Conservation (phyloP, 495 filamentous ascomycete species). For the Peziza echinospora region DNA sequence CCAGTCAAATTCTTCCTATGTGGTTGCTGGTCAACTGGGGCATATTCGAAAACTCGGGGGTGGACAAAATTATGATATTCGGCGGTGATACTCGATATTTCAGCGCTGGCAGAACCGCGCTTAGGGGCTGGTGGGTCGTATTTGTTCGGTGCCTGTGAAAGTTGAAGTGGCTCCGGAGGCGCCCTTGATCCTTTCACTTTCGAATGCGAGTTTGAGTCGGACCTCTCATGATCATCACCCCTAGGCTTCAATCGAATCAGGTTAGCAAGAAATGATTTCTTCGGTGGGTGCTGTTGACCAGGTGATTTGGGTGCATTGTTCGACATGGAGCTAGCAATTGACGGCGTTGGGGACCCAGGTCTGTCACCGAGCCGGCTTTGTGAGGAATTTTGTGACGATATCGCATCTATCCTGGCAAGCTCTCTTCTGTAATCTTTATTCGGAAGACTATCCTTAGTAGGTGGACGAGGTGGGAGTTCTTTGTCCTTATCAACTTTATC, state of each 20-base stretch:
- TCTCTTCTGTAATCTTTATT: conserved; percentile 13
- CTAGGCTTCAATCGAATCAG: conserved; percentile 1
- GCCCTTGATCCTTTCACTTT: conserved; percentile 6
- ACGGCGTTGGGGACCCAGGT: conserved; percentile 18
- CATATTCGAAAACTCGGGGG: conserved; percentile 14
- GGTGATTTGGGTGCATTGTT: conserved; percentile 17
- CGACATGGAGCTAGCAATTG: conserved; percentile 17
- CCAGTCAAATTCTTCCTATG: conserved; percentile 6
- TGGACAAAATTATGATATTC: conserved; percentile 10
- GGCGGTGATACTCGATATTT: neutral
- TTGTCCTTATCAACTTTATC: conserved; percentile 24
- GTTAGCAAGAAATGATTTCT: conserved; percentile 7
- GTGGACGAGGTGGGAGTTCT: conserved; percentile 16
- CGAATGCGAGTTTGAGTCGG: conserved; percentile 4
- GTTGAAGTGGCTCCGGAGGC: neutral
- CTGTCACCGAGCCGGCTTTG: conserved; percentile 13
- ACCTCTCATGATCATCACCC: conserved; percentile 2
- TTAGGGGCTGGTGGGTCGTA: neutral
- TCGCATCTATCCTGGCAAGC: neutral
- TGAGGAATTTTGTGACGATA: conserved; percentile 17
- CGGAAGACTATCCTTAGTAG: conserved; percentile 4
- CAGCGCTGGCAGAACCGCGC: neutral
- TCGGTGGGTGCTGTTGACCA: conserved; percentile 8
- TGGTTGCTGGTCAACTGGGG: conserved; percentile 7
- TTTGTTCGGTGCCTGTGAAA: neutral